Evolutionary conservation across 2,329 filamentous ascomycete genomes (phyloP).

Genomic region (Mariannaea elegans): DNA sequence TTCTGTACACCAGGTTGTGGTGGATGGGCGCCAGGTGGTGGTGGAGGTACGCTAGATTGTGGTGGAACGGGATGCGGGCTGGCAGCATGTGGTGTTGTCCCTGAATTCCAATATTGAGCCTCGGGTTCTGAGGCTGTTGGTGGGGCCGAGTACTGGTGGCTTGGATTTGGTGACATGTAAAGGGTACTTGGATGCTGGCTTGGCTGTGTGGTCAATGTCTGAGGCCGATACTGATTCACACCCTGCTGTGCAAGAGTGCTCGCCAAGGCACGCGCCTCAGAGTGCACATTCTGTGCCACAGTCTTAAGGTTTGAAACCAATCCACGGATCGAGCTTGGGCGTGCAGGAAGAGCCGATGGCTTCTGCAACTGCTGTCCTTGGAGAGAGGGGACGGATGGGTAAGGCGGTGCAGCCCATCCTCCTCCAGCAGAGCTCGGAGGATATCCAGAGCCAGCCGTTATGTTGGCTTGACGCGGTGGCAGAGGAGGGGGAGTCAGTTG

Average conservation of each 20-base stretch:
- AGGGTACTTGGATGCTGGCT: background rate
- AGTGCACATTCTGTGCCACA: slow-evolving; percentile 3
- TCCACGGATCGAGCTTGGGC: slow-evolving; percentile 5
- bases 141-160: background rate
- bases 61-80: background rate
- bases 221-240: background rate
- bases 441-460: background rate
- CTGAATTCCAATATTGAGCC: background rate
- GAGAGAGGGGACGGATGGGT: background rate
- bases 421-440: background rate
- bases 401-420: background rate
- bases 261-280: background rate
- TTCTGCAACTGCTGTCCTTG: background rate
- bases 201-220: background rate
- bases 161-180: background rate
- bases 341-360: background rate
- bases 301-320: background rate
- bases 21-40: background rate
- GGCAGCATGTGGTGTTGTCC: background rate
- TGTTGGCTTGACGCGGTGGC: background rate
- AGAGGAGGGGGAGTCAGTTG: background rate
- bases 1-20: background rate
- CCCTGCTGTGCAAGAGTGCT: background rate
- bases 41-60: background rate
- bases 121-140: background rate